These are phyloP conservation scores for Ascocoryne sarcoides DNA, from an alignment of 2,329 filamentous ascomycete genomes.

Conservation along the genomic window DNA sequence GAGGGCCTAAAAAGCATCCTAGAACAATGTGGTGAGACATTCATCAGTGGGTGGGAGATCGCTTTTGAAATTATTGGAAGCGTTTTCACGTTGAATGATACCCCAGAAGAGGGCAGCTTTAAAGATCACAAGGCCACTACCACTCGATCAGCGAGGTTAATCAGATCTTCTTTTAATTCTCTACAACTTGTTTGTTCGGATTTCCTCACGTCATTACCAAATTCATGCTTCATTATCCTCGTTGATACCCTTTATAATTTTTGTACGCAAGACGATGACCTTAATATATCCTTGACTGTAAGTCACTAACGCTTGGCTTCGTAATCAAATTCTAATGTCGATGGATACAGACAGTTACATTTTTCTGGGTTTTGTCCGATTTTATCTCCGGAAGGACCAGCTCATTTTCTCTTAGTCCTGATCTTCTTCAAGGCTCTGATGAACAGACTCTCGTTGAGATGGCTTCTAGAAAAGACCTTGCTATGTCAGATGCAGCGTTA, in stretches of 20 bases:
- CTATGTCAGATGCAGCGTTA: conserved; percentile 59
- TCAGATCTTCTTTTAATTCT: conserved; percentile 80
- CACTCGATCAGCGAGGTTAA: conserved; percentile 62
- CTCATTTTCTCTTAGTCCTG: conserved; percentile 48
- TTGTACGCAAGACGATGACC: conserved; percentile 78
- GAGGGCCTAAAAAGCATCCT: conserved; percentile 75
- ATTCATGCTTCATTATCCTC: conserved; percentile 64
- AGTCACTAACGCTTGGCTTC: conserved; percentile 22
- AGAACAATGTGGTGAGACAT: conserved; percentile 78
- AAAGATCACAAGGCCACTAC: conserved; percentile 22
- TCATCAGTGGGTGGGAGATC: conserved; percentile 76
- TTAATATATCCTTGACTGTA: conserved; percentile 91
- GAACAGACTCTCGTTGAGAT: conserved; percentile 49
- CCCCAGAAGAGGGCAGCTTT: conserved; percentile 8
- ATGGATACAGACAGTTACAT: conserved; percentile 64
- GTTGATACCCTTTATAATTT: conserved; percentile 86
- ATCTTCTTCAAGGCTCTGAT: conserved; percentile 44
- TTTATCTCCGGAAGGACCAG: conserved; percentile 59
- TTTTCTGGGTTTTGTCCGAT: conserved; percentile 93
- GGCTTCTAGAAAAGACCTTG: conserved; percentile 49
- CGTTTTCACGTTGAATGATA: conserved; percentile 52
- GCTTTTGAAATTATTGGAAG: conserved; percentile 79
- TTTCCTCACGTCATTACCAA: conserved; percentile 68
- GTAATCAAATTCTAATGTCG: conserved; percentile 13
- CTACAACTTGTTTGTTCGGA: conserved; percentile 91